Percentiles rank a stretch among this genome's conserved stretches.
phyloP scores from a whole-genome alignment of 1,284 basidiomycete species.

The Ceratobasidium theobromae region DNA sequence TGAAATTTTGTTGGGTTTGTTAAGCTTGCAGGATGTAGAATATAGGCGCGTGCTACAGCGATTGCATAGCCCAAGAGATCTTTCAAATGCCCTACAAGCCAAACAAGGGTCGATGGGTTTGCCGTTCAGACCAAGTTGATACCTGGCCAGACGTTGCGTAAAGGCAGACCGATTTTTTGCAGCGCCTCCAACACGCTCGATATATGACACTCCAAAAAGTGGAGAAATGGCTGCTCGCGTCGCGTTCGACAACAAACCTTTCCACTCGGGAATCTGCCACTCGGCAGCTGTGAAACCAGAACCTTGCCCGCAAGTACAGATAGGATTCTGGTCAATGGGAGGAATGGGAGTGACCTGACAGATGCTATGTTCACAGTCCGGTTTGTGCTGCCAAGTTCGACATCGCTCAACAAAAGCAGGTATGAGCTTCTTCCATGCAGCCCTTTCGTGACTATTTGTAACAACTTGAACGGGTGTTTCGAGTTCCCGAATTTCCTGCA shows the following conservation, averaged over 20 bases:
- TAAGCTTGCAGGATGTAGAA: too few species aligned
- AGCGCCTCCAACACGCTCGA: too few species aligned
- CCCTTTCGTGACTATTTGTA: constrained; percentile 41
- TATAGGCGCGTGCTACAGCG: too few species aligned
- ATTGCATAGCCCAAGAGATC: too few species aligned
- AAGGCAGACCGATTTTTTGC: too few species aligned
- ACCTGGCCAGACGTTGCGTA: too few species aligned
- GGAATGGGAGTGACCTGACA: constrained; percentile 43
- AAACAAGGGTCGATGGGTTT: too few species aligned
- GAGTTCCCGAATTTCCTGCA: constrained; percentile 29
- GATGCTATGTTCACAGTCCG: constrained; percentile 50
- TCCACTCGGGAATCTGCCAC: constrained; percentile 42
- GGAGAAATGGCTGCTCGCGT: constrained; percentile 54
- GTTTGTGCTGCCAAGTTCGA: constrained; percentile 52
- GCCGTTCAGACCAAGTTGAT: too few species aligned
- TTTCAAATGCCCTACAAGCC: too few species aligned
- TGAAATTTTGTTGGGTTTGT: too few species aligned
- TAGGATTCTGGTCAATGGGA: constrained; percentile 43
- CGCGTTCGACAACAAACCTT: constrained; percentile 45
- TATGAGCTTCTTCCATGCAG: constrained; percentile 52
- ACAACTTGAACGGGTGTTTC: constrained; percentile 30
- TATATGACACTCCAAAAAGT: too few species aligned
- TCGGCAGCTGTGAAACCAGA: constrained; percentile 42
- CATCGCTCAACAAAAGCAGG: constrained; percentile 55
- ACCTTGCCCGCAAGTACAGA: constrained; percentile 55